These are phyloP conservation scores for Diaporthe longicolla DNA, from an alignment of 2,329 filamentous ascomycete genomes.

Conservation along the genomic window DNA sequence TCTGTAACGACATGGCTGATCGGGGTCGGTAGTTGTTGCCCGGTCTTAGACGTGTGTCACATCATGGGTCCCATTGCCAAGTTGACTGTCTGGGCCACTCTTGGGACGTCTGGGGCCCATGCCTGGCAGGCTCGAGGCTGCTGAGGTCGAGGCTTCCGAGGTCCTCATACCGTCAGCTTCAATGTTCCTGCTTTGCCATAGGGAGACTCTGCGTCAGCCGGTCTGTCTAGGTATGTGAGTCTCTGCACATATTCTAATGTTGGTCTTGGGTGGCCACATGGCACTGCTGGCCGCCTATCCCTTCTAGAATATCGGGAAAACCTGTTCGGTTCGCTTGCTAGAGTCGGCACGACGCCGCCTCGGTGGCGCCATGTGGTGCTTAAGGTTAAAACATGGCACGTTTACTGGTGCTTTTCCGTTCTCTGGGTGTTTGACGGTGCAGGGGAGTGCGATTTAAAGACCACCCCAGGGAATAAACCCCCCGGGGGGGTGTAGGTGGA, in stretches of 20 bases:
- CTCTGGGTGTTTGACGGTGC: background rate
- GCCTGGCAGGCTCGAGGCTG: background rate
- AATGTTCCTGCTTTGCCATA: background rate
- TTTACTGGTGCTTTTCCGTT: background rate
- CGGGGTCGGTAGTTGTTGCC: background rate
- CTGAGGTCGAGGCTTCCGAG: background rate
- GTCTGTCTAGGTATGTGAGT: background rate
- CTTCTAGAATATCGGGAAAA: conserved; percentile 21
- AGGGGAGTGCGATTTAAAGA: background rate
- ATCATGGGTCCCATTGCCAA: too few relatives aligned
- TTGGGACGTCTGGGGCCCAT: background rate
- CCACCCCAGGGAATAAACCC: background rate
- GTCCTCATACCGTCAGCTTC: background rate
- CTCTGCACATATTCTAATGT: background rate
- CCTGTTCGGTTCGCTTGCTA: background rate
- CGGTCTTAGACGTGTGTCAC: background rate
- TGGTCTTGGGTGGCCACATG: background rate
- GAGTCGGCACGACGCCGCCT: conserved; percentile 5
- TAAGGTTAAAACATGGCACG: conserved; percentile 7
- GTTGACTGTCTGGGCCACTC: background rate
- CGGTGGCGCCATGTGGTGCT: conserved; percentile 20
- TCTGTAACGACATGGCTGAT: background rate
- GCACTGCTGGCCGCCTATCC: background rate
- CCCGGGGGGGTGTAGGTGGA: too few relatives aligned
- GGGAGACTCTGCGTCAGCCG: background rate